Base-by-base conservation (phyloP, 345 rosid species). In the Eucalyptus tenuipes region DNA sequence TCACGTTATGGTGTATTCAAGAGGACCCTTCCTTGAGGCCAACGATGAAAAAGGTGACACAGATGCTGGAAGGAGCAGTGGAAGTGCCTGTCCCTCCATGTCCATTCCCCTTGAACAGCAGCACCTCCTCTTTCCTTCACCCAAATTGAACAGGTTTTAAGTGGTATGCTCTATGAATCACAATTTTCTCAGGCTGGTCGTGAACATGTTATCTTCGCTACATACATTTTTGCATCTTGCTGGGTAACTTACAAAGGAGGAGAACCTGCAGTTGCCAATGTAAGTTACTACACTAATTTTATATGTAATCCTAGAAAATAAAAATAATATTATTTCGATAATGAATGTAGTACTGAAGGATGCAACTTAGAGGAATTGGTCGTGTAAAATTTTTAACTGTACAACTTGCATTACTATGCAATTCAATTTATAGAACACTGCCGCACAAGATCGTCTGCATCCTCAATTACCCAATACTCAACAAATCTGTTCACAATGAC, bases 1-100 rank as follows among this genome's bases (percentile, higher is more conserved):
- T 90, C 88, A 92, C 93, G 42, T 59, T 93, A 53, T 93, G 94
- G 94, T 93, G 94, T 52, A 93, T 93, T 33, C 94, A 92, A 88
- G 95, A 92, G 75, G 93, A 94, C 20, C 91, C 90, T 88, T 5
- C 64, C 85, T 49, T 88, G 37, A 91, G 94, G 86, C 95, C 95
- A 59, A 87, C 94, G 7, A 93, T 93, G 95, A 61, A 91, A 85
- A 91, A 80, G 87, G 93, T 93, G 82, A 89, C 89, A 47, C 94
- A 91, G 82, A 94, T 93, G 95, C 94, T 93, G 50, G 95, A 94
- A 89, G 94, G 94, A 37, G 47, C 45, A 71, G 29, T 88, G 53
- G 64, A 90, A 33, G 94, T 93, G 80, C 55, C 89, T 14, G 49
- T 82, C 90, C 92, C 86, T 86, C 94, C 88, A 49, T 86, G 84